phyloP scores from a whole-genome alignment of 495 filamentous ascomycete species.

The Alectoria sarmentosa region DNA sequence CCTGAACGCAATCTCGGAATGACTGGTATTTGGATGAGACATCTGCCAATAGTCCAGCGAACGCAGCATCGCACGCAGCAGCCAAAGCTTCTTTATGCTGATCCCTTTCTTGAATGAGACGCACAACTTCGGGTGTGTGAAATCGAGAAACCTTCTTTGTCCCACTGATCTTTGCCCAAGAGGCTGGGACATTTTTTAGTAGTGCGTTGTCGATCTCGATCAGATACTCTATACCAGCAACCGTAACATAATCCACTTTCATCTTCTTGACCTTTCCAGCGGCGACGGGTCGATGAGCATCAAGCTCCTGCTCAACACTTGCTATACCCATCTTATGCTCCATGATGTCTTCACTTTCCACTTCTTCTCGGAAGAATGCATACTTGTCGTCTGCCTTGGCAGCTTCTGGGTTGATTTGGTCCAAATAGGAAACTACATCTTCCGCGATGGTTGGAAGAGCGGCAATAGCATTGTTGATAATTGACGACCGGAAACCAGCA shows the following conservation, averaged over 20 bases:
- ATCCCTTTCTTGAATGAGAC: constrained; percentile 78
- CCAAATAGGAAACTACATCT: constrained; percentile 63
- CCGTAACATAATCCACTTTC: constrained; percentile 67
- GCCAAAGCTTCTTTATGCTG: constrained; percentile 91
- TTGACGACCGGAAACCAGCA: constrained; percentile 63
- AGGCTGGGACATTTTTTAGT: constrained; percentile 80
- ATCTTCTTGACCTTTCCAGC: constrained; percentile 63
- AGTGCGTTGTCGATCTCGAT: constrained; percentile 80
- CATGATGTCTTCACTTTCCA: constrained; percentile 78
- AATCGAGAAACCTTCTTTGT: constrained; percentile 91
- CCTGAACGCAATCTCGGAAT: constrained; percentile 79
- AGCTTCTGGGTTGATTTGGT: constrained; percentile 79
- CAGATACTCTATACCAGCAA: constrained; percentile 87
- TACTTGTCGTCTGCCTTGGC: constrained; percentile 89
- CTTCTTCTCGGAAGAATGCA: constrained; percentile 78
- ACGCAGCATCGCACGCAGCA: constrained; percentile 88
- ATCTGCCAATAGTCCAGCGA: constrained; percentile 54
- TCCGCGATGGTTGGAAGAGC: constrained; percentile 69
- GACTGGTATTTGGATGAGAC: constrained; percentile 79
- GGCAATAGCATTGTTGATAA: constrained; percentile 67
- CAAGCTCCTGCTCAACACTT: constrained; percentile 78
- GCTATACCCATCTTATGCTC: constrained; percentile 89
- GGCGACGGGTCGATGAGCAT: constrained; percentile 64
- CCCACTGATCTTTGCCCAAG: constrained; percentile 87
- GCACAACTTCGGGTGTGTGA: constrained; percentile 85